Conservation (phyloP, 495 filamentous ascomycete species). For the Hyphodiscus hymeniophilus region DNA sequence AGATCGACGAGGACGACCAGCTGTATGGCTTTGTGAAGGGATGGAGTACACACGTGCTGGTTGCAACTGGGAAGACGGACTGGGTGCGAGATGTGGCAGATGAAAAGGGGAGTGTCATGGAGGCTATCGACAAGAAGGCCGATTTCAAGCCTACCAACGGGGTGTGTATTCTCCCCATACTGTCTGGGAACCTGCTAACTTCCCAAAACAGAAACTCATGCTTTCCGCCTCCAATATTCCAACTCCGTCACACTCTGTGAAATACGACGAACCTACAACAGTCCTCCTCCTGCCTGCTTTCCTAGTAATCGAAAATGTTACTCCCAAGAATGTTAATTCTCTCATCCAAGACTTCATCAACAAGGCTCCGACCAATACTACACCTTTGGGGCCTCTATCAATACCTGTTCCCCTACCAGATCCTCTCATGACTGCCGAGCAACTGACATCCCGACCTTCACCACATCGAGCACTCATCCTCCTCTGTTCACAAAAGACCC, state of each 20-base stretch:
- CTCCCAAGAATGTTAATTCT: conserved; percentile 60
- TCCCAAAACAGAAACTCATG: conserved; percentile 59
- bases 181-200: conserved; percentile 3
- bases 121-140: conserved; percentile 61
- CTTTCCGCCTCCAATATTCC: conserved; percentile 92
- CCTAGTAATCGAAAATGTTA: conserved; percentile 78
- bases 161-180: conserved; percentile 37
- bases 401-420: conserved; percentile 23
- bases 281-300: conserved; percentile 86
- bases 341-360: conserved; percentile 68
- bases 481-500: conserved; percentile 85
- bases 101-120: conserved; percentile 91
- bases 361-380: conserved; percentile 62
- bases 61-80: conserved; percentile 91
- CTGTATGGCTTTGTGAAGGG: conserved; percentile 84
- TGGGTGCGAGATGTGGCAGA: conserved; percentile 88
- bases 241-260: conserved; percentile 50
- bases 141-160: conserved; percentile 63
- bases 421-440: conserved; percentile 30
- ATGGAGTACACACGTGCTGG: conserved; percentile 82
- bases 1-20: conserved; percentile 68
- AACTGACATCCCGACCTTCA: conserved; percentile 58
- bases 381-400: conserved; percentile 44
- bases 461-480: conserved; percentile 83
- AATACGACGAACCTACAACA: conserved; percentile 61